These are phyloP conservation scores for Sphagnum contortum DNA, from an alignment of 225 moss, liverwort and hornwort species.

Conservation along the genomic window DNA sequence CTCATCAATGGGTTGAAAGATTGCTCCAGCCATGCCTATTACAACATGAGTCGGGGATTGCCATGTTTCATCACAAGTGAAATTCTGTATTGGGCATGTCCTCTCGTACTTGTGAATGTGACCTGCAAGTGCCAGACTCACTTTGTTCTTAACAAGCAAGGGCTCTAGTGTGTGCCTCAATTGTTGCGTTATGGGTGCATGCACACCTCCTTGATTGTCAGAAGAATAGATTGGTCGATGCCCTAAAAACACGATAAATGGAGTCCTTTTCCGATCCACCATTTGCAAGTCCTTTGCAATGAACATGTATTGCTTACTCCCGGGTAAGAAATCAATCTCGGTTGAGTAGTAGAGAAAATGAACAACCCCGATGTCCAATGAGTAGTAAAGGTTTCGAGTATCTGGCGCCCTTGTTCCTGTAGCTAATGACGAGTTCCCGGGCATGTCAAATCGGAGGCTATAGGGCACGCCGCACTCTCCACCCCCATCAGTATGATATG, in stretches of 20 bases:
- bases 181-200: constrained; percentile 15
- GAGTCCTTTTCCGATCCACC: constrained; percentile 50
- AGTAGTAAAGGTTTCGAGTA: constrained; percentile 72
- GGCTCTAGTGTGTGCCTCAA: constrained; percentile 72
- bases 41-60: constrained; percentile 70
- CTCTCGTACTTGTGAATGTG: constrained; percentile 97
- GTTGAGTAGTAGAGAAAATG: constrained; percentile 89
- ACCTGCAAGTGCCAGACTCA: constrained; percentile 70
- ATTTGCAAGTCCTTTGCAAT: constrained; percentile 47
- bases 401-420: constrained; percentile 30
- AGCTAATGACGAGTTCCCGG: constrained; percentile 59
- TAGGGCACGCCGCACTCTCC: constrained; percentile 97
- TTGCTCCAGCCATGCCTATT: constrained; percentile 92
- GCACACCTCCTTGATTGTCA: constrained; percentile 18
- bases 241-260: constrained; percentile 75
- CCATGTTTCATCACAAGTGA: constrained; percentile 26
- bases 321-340: constrained; percentile 60
- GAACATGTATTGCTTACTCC: constrained; percentile 56
- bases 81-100: constrained; percentile 61
- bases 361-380: constrained; percentile 65
- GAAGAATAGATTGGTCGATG: constrained; percentile 89
- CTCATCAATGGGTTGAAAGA: constrained; percentile 72
- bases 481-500: constrained; percentile 75
- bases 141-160: constrained; percentile 51
- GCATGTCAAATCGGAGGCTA: constrained; percentile 89